phyloP scores from a whole-genome alignment of 345 rosid genomes.

The Rhodamnia rubescens region DNA sequence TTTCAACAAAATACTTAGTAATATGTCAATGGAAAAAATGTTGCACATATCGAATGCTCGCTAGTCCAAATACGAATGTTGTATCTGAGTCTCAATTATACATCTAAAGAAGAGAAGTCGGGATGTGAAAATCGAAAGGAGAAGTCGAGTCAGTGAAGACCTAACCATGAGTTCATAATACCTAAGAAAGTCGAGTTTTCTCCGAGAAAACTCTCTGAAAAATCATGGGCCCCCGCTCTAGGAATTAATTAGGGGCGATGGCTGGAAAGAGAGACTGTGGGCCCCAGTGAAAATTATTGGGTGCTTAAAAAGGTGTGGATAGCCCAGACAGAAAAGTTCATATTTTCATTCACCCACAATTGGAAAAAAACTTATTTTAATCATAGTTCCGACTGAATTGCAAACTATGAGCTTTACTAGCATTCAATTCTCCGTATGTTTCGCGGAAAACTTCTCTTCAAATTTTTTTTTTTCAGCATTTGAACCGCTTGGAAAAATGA shows the following conservation, averaged over 20 bases:
- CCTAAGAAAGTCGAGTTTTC: neutral
- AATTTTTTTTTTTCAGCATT: no score
- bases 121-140: neutral
- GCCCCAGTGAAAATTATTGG: neutral
- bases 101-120: neutral
- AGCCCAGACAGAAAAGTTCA: neutral
- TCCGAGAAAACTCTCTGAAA: neutral
- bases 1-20: neutral
- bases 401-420: neutral
- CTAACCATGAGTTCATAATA: neutral
- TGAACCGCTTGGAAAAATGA: no score
- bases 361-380: neutral
- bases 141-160: neutral
- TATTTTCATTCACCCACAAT: neutral
- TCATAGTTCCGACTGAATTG: no score
- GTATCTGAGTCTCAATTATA: neutral
- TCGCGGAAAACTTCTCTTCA: no score
- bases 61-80: neutral
- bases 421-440: neutral
- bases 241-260: neutral
- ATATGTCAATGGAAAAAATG: neutral
- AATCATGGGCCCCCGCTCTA: neutral
- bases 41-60: neutral
- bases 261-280: neutral
- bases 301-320: neutral